Conservation (phyloP, 768 basidiomycete genomes). For the Lentinula lateritia region DNA sequence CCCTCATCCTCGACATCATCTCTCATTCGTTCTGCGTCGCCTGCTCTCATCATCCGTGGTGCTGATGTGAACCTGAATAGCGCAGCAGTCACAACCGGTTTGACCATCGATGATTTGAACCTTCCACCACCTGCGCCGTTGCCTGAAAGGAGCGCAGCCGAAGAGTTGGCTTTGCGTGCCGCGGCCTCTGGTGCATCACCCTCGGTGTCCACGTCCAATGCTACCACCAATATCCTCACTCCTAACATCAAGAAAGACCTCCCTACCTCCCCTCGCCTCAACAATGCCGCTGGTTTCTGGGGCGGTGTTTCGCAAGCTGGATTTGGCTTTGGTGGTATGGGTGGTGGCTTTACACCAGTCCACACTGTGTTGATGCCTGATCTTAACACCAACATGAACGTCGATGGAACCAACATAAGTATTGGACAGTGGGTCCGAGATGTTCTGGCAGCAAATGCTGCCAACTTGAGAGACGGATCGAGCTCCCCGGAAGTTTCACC, state of each 20-base stretch:
- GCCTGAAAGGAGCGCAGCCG: conserved; percentile 35
- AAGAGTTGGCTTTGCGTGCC: conserved; percentile 20
- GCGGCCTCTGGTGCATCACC: conserved; percentile 15
- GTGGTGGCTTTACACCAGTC: conserved; percentile 77
- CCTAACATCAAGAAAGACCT: conserved; percentile 79
- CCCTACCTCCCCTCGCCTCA: conserved; percentile 53
- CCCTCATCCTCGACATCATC: neutral
- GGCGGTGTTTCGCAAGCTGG: conserved; percentile 43
- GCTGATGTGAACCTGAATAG: conserved; percentile 24
- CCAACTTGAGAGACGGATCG: conserved; percentile 3
- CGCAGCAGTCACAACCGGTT: conserved; percentile 21
- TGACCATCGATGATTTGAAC: conserved; percentile 26
- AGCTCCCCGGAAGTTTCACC: conserved; percentile 15
- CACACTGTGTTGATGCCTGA: conserved; percentile 83
- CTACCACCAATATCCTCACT: conserved; percentile 24
- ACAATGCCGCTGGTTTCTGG: conserved; percentile 64
- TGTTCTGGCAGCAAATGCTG: conserved; percentile 5
- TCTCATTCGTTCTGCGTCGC: conserved; percentile 29
- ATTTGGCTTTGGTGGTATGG: conserved; percentile 16
- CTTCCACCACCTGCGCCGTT: conserved; percentile 48
- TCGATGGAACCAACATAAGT: neutral
- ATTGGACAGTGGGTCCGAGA: conserved; percentile 7
- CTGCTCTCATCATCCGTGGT: conserved; percentile 9
- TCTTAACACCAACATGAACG: conserved; percentile 27
- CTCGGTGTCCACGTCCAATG: conserved; percentile 11